Conservation (phyloP, 2,329 filamentous ascomycete species). For the Diaporthe longicolla region DNA sequence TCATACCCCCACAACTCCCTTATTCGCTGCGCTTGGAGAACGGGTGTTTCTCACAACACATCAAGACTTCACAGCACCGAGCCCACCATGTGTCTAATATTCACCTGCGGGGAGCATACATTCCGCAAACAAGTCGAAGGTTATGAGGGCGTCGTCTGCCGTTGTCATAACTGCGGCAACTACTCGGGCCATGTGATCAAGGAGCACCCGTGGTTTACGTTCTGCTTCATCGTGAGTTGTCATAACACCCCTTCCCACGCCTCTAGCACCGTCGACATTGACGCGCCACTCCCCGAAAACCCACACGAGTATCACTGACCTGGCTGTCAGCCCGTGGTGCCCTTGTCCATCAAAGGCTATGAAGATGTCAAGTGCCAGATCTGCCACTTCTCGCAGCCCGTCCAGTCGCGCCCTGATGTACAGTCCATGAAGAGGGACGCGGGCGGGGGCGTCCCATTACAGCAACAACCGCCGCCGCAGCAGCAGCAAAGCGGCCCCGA, state of each 20-base stretch:
- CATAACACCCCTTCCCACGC: not conserved
- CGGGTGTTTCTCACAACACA: not conserved
- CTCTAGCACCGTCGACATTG: not conserved
- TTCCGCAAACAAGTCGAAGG: slow-evolving; percentile 72
- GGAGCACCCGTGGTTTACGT: slow-evolving; percentile 81
- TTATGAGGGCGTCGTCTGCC: slow-evolving; percentile 73
- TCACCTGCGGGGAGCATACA: slow-evolving; percentile 56
- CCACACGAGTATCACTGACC: slow-evolving; percentile 9
- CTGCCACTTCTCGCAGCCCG: slow-evolving; percentile 81
- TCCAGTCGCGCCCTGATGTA: slow-evolving; percentile 70
- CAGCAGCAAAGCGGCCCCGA: slow-evolving; percentile 53
- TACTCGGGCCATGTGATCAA: slow-evolving; percentile 73
- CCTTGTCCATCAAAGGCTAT: slow-evolving; percentile 77
- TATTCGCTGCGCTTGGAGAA: not conserved
- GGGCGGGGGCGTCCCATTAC: slow-evolving; percentile 55
- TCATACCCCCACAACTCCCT: not conserved
- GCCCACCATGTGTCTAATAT: slow-evolving; percentile 61
- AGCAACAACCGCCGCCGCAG: slow-evolving; percentile 52
- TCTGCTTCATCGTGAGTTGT: slow-evolving; percentile 77
- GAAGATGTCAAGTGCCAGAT: slow-evolving; percentile 80
- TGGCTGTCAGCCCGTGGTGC: slow-evolving; percentile 72
- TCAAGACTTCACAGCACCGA: slow-evolving; percentile 14
- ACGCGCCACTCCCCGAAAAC: not conserved
- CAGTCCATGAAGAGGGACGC: slow-evolving; percentile 60
- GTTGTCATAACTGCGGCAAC: slow-evolving; percentile 78